Evolutionary conservation across 352 stramenopile species (phyloP).

Genomic region (Globisporangium splendens): DNA sequence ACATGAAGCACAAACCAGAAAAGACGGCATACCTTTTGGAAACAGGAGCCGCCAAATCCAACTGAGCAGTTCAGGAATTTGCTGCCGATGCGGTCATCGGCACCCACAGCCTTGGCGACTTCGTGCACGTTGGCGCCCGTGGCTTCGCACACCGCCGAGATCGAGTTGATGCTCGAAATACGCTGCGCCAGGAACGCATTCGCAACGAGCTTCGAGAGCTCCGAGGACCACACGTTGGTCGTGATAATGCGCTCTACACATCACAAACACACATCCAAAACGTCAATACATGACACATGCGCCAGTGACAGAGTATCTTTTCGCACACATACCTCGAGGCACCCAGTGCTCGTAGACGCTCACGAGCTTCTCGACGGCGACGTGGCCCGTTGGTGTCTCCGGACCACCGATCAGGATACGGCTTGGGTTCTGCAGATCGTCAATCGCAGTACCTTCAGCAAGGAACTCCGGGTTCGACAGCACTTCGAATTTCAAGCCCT

Average conservation of each 20-base stretch:
- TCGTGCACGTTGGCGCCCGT: conserved; percentile 98
- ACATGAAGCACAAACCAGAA: too few relatives aligned
- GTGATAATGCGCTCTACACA: conserved; percentile 93
- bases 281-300: neutral
- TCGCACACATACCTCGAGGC: conserved; percentile 41
- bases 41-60: conserved; percentile 98
- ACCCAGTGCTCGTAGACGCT: conserved; percentile 98
- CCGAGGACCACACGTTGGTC: conserved; percentile 99
- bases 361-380: conserved; percentile 90
- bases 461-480: conserved; percentile 99
- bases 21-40: conserved; percentile 88
- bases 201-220: conserved; percentile 99
- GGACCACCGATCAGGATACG: conserved; percentile 98
- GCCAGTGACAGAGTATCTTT: neutral
- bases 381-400: conserved; percentile 86
- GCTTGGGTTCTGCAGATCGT: conserved; percentile 93
- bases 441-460: conserved; percentile 97
- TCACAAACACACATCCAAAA: neutral
- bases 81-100: conserved; percentile 96
- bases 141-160: conserved; percentile 98
- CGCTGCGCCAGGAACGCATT: conserved; percentile 99
- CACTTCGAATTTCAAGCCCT: conserved; percentile 94
- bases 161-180: conserved; percentile 99
- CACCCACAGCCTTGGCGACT: conserved; percentile 96
- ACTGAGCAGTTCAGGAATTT: conserved; percentile 98